phyloP scores from a whole-genome alignment of 805 yeast species.

The Henningerozyma blattae region DNA sequence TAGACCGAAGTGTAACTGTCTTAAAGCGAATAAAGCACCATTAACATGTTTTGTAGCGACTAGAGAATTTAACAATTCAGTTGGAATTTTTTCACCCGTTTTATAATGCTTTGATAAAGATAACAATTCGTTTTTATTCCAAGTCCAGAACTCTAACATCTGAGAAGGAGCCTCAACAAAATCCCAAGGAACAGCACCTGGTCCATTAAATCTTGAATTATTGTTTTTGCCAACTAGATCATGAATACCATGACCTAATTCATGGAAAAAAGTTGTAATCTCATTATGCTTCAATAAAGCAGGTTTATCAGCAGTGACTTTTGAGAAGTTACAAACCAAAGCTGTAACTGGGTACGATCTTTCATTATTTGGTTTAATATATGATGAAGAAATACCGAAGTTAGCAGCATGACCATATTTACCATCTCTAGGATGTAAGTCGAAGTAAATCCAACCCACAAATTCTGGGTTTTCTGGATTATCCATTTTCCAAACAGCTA shows the following conservation, averaged over 20 bases:
- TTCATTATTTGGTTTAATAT: slow-evolving; percentile 33
- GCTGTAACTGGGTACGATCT: slow-evolving; percentile 62
- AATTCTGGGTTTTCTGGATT: slow-evolving; percentile 36
- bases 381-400: slow-evolving; percentile 57
- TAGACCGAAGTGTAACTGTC: slow-evolving; percentile 69
- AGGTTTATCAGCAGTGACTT: slow-evolving; percentile 58
- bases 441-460: slow-evolving; percentile 70
- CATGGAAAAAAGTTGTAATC: slow-evolving; percentile 79
- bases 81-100: slow-evolving; percentile 45
- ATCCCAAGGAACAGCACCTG: slow-evolving; percentile 66
- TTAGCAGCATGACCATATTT: slow-evolving; percentile 87
- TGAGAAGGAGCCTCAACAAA: slow-evolving; percentile 90
- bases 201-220: slow-evolving; percentile 60
- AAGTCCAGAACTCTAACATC: slow-evolving; percentile 80
- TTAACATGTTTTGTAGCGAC: slow-evolving; percentile 62
- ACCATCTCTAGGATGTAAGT: slow-evolving; percentile 75
- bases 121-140: slow-evolving; percentile 54
- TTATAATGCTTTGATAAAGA: slow-evolving; percentile 55
- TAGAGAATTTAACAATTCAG: slow-evolving; percentile 44
- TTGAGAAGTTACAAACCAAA: slow-evolving; percentile 74
- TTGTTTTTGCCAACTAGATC: slow-evolving; percentile 55
- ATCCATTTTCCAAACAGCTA: slow-evolving; percentile 59
- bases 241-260: slow-evolving; percentile 83
- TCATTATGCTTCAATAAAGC: slow-evolving; percentile 67
- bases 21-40: slow-evolving; percentile 56